These are phyloP conservation scores for Rhizophora apiculata DNA, from an alignment of 345 rosid genomes.

Conservation along the genomic window DNA sequence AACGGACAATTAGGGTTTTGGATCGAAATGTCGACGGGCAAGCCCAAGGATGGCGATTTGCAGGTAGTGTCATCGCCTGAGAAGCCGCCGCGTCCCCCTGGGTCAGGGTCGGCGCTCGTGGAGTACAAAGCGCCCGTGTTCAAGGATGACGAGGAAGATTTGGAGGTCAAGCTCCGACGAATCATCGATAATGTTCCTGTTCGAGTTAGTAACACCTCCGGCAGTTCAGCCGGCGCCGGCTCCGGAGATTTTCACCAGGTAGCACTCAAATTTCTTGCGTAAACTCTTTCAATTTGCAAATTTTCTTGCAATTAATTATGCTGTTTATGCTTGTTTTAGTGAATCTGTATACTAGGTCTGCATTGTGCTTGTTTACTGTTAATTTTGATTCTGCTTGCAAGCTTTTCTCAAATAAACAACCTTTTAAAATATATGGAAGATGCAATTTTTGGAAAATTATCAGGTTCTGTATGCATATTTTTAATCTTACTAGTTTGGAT, in stretches of 20 bases:
- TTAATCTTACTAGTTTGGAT: not conserved
- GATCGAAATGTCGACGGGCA: slow-evolving; percentile 51
- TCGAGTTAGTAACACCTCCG: slow-evolving; percentile 89
- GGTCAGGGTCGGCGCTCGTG: slow-evolving; percentile 43
- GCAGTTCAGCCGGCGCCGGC: slow-evolving; percentile 97
- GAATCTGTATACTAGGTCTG: no score
- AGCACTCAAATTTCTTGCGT: not conserved
- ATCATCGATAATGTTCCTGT: slow-evolving; percentile 94
- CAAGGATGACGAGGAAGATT: slow-evolving; percentile 84
- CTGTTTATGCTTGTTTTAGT: not conserved
- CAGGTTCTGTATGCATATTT: not conserved
- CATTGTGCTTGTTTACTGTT: not conserved
- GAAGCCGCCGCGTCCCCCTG: slow-evolving; percentile 37
- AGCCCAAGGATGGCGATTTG: slow-evolving; percentile 43
- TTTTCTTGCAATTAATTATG: not conserved
- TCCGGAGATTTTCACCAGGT: slow-evolving; percentile 99
- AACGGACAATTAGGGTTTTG: slow-evolving; percentile 33
- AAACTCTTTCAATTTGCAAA: not conserved
- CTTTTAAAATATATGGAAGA: no score
- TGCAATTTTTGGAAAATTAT: no score
- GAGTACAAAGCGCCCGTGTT: slow-evolving; percentile 70
- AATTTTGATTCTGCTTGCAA: not conserved
- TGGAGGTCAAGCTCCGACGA: slow-evolving; percentile 86
- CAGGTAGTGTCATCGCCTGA: slow-evolving; percentile 49
- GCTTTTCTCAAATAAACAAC: no score